phyloP scores from a whole-genome alignment of 192 early-diverging fungal species.

The Backusella sp. region DNA sequence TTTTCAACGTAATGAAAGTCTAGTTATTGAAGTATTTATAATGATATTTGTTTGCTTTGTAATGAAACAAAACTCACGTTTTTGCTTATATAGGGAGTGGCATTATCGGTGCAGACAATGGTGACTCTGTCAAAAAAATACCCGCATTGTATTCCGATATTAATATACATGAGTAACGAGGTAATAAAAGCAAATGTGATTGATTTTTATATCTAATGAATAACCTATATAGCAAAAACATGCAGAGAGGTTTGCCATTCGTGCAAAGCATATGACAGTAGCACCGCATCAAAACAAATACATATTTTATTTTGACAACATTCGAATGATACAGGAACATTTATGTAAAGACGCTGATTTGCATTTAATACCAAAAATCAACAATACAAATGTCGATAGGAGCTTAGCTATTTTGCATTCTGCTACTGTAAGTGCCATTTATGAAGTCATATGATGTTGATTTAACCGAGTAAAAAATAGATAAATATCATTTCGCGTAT shows the following conservation, averaged over 20 bases:
- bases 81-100: conserved; percentile 22
- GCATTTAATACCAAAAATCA: conserved; percentile 29
- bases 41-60: neutral
- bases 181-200: neutral
- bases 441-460: no score
- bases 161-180: conserved; percentile 30
- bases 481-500: conserved; percentile 22
- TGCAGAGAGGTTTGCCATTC: conserved; percentile 28
- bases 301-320: conserved; percentile 30
- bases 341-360: conserved; percentile 17
- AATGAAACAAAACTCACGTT: neutral
- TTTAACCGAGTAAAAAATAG: neutral
- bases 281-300: conserved; percentile 28
- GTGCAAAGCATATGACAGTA: conserved; percentile 33
- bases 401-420: conserved; percentile 28
- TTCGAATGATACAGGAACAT: conserved; percentile 26
- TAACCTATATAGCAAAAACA: conserved; percentile 12
- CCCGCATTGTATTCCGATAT: conserved; percentile 24
- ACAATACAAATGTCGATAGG: conserved; percentile 30
- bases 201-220: neutral
- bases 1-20: conserved; percentile 14
- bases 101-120: conserved; percentile 24
- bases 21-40: conserved; percentile 24
- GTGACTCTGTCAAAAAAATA: conserved; percentile 9
- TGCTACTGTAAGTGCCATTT: conserved; percentile 12